These are phyloP conservation scores for Trichosporon faecale DNA, from an alignment of 1,284 basidiomycete genomes.

Conservation along the genomic window DNA sequence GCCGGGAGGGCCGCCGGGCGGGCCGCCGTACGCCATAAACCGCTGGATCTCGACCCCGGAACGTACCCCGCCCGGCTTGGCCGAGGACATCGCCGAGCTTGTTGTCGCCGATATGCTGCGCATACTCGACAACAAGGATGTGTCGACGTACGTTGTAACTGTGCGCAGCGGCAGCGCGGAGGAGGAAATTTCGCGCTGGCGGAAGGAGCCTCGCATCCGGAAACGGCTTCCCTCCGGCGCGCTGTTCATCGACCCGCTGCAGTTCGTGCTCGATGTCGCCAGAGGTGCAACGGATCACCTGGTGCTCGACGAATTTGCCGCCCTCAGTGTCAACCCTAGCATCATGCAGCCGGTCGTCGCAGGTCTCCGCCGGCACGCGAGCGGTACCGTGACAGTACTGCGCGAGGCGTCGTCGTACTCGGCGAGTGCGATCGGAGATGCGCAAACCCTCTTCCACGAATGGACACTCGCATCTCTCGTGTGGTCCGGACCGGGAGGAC, in stretches of 20 bases:
- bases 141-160: not conserved
- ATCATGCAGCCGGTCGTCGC: not conserved
- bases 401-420: too few species aligned
- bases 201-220: not conserved
- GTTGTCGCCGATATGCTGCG: not conserved
- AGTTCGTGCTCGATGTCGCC: not conserved
- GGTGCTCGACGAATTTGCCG: not conserved
- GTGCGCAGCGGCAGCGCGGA: not conserved
- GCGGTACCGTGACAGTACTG: not conserved
- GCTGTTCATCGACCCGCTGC: not conserved
- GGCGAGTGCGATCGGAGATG: too few species aligned
- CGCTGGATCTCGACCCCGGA: not conserved
- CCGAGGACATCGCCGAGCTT: not conserved
- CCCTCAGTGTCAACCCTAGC: not conserved
- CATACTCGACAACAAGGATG: not conserved
- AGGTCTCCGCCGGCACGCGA: not conserved
- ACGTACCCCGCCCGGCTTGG: not conserved
- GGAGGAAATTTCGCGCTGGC: not conserved
- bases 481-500: too few species aligned
- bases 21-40: not conserved
- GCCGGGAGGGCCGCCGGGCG: not conserved
- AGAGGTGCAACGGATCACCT: not conserved
- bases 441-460: not conserved
- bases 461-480: too few species aligned
- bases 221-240: not conserved